Conservation (phyloP, 345 rosid species). For the Eucalyptus polyanthemos region DNA sequence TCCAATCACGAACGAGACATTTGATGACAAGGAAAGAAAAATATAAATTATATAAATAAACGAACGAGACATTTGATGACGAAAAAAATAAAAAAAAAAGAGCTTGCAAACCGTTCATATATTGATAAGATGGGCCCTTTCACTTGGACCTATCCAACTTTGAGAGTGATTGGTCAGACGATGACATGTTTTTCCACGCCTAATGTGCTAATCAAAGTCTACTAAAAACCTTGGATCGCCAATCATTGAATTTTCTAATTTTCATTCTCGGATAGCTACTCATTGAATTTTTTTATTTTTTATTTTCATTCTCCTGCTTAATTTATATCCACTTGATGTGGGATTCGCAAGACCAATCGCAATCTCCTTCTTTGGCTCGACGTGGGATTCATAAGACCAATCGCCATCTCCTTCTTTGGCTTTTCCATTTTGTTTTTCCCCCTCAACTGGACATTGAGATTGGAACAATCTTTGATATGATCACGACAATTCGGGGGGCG, state of each 20-base stretch:
- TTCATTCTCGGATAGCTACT: neutral
- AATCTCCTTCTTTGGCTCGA: neutral
- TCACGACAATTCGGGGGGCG: neutral
- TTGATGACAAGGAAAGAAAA: too few relatives aligned
- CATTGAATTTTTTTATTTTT: neutral
- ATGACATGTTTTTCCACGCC: neutral
- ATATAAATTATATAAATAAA: too few relatives aligned
- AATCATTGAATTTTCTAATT: neutral
- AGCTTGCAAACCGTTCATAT: neutral
- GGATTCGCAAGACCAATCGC: neutral
- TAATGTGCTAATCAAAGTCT: neutral
- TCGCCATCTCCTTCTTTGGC: neutral
- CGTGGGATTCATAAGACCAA: neutral
- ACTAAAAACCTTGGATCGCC: neutral
- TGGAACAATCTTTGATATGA: neutral
- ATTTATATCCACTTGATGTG: neutral
- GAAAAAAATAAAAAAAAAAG: neutral
- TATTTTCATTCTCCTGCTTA: neutral
- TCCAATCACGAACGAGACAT: neutral
- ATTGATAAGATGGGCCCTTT: neutral
- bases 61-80: neutral
- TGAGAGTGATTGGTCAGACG: neutral
- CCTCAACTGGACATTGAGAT: neutral
- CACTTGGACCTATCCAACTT: neutral
- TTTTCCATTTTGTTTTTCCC: neutral